phyloP scores from a whole-genome alignment of 2,329 filamentous ascomycete species.

The Arthrocladium fulminans region DNA sequence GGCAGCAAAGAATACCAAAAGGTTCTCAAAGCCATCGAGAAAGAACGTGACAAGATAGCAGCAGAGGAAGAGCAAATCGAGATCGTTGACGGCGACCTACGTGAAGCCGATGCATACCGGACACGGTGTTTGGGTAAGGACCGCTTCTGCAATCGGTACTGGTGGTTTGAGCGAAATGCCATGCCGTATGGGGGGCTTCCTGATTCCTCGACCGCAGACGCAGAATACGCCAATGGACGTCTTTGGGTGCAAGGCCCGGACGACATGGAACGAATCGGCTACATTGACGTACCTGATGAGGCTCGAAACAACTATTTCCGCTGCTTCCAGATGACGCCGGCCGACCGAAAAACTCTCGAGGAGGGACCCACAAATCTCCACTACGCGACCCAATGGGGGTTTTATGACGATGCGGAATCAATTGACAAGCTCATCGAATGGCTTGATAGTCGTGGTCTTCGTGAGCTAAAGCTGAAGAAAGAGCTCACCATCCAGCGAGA shows the following conservation, averaged over 20 bases:
- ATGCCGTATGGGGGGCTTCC: constrained; percentile 92
- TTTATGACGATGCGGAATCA: constrained; percentile 70
- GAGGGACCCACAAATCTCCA: constrained; percentile 74
- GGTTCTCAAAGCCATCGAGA: constrained; percentile 78
- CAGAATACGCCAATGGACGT: constrained; percentile 85
- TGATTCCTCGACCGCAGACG: constrained; percentile 74
- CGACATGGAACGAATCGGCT: constrained; percentile 74
- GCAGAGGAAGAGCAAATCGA: constrained; percentile 79
- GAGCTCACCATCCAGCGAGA: constrained; percentile 70
- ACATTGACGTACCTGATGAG: constrained; percentile 67
- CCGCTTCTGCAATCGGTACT: constrained; percentile 96
- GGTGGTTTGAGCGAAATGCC: constrained; percentile 97
- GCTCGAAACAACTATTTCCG: constrained; percentile 66
- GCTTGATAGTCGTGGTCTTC: constrained; percentile 77
- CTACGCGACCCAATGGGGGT: constrained; percentile 79
- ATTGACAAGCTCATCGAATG: constrained; percentile 74
- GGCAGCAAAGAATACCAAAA: constrained; percentile 85
- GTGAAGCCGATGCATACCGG: constrained; percentile 86
- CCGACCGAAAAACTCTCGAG: constrained; percentile 74
- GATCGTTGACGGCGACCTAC: constrained; percentile 79
- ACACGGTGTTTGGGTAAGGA: constrained; percentile 87
- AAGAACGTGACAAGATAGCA: constrained; percentile 70
- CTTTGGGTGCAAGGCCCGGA: constrained; percentile 96
- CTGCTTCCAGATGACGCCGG: constrained; percentile 71
- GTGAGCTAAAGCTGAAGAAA: constrained; percentile 80